These are phyloP conservation scores for Sarcodon aspratus DNA, from an alignment of 768 basidiomycete species.

Conservation along the genomic window DNA sequence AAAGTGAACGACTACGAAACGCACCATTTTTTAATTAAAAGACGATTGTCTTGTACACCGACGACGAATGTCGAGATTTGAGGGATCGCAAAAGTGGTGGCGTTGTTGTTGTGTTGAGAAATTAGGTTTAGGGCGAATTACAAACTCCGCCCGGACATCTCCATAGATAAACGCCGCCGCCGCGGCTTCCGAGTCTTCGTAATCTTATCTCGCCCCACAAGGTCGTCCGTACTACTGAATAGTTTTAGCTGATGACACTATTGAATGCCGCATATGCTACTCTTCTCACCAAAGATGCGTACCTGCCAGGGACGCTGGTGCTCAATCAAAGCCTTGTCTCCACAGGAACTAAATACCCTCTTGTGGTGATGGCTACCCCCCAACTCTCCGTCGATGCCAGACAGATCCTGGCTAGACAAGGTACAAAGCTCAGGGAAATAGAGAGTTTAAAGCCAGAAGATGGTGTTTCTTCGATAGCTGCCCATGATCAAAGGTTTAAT, in stretches of 20 bases:
- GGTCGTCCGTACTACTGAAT: not conserved
- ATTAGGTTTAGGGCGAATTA: not conserved
- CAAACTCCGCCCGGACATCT: not conserved
- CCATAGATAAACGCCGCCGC: no score
- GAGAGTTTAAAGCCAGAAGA: constrained; percentile 41
- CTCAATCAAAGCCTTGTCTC: constrained; percentile 35
- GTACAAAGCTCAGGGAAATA: constrained; percentile 48
- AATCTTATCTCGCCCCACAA: not conserved
- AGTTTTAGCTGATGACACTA: not conserved
- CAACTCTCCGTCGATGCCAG: constrained; percentile 24
- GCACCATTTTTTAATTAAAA: not conserved
- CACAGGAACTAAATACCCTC: constrained; percentile 33
- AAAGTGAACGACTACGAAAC: not conserved
- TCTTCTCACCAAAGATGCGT: constrained; percentile 56
- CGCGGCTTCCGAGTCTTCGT: no score
- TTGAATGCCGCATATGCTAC: constrained; percentile 57
- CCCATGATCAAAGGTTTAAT: constrained; percentile 35
- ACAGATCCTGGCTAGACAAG: constrained; percentile 35
- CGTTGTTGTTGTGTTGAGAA: not conserved
- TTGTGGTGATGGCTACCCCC: constrained; percentile 40
- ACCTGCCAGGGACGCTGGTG: constrained; percentile 47
- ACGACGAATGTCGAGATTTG: not conserved
- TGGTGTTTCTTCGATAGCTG: constrained; percentile 22
- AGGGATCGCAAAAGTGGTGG: not conserved
- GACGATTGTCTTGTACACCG: not conserved